Evolutionary conservation across 169 alveolate species (phyloP).

Genomic region (Plasmodium blacklocki): DNA sequence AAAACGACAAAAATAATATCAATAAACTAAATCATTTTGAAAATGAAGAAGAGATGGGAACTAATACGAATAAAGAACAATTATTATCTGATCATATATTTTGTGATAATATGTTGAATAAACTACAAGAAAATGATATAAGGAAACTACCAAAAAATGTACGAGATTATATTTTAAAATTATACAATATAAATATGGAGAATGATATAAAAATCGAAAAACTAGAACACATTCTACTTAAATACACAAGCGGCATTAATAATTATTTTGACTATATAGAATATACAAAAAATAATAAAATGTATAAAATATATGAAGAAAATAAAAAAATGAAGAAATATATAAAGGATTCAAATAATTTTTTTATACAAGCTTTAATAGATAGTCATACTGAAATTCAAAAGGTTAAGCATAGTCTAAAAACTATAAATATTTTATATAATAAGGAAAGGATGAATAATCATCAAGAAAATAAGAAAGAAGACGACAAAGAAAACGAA

Average conservation of each 20-base stretch:
- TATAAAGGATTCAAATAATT: constrained; percentile 34
- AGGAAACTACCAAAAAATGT: too few relatives aligned
- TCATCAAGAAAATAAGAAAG: background rate
- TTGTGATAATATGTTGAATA: too few relatives aligned
- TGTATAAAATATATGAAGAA: constrained; percentile 48
- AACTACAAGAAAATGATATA: too few relatives aligned
- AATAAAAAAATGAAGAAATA: constrained; percentile 51
- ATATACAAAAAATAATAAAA: constrained; percentile 21
- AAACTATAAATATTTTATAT: constrained; percentile 46
- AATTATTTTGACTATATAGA: constrained; percentile 44
- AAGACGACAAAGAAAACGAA: background rate
- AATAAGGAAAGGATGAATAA: constrained; percentile 51
- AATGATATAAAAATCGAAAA: background rate
- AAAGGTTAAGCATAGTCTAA: constrained; percentile 46
- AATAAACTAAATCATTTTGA: background rate
- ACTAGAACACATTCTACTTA: constrained; percentile 23
- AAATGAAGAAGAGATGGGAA: background rate
- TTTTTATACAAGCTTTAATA: constrained; percentile 29
- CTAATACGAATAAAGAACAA: too few relatives aligned
- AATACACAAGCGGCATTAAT: constrained; percentile 40
- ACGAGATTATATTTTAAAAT: background rate
- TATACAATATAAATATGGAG: background rate
- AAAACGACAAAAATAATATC: too few relatives aligned
- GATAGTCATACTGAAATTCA: constrained; percentile 30
- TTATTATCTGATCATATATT: too few relatives aligned